Conservation (phyloP, 2,329 filamentous ascomycete genomes). For the Phyllosticta citrichinensis region DNA sequence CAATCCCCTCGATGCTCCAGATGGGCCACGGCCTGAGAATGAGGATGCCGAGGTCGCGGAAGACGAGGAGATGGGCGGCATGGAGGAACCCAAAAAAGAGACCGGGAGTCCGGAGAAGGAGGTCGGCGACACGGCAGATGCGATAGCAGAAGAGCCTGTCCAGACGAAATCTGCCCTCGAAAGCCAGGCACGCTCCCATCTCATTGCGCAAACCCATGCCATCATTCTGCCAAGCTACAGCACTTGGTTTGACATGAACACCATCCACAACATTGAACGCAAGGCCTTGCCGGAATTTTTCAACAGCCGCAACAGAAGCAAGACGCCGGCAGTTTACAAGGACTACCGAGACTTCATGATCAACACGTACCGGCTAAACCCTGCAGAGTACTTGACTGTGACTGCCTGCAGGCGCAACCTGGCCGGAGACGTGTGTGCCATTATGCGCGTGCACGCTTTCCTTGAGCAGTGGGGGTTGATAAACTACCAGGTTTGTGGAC, state of each 20-base stretch:
- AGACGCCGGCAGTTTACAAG: slow-evolving; percentile 94
- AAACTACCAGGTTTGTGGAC: slow-evolving; percentile 76
- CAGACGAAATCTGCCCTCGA: slow-evolving; percentile 74
- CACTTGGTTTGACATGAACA: slow-evolving; percentile 98
- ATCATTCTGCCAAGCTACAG: slow-evolving; percentile 97
- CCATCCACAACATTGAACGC: slow-evolving; percentile 80
- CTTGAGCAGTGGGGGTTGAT: slow-evolving; percentile 98
- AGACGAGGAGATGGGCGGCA: slow-evolving; percentile 58
- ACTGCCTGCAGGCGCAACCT: slow-evolving; percentile 92
- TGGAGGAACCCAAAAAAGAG: slow-evolving; percentile 29
- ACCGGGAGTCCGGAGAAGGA: slow-evolving; percentile 17
- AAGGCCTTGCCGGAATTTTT: slow-evolving; percentile 97
- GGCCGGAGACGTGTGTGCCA: slow-evolving; percentile 94
- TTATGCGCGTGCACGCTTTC: slow-evolving; percentile 97
- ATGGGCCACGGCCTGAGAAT: slow-evolving; percentile 47
- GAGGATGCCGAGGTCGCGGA: slow-evolving; percentile 51
- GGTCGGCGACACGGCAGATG: slow-evolving; percentile 20
- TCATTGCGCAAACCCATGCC: slow-evolving; percentile 86
- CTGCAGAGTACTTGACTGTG: slow-evolving; percentile 90
- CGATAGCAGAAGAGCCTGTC: slow-evolving; percentile 44
- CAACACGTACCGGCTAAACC: slow-evolving; percentile 95
- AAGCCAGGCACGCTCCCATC: slow-evolving; percentile 78
- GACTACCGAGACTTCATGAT: slow-evolving; percentile 99
- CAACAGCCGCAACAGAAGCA: slow-evolving; percentile 96
- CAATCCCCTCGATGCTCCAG: slow-evolving; percentile 60